These are phyloP conservation scores for Blastobotrys malaysiensis DNA, from an alignment of 1,139 yeast genomes.

Conservation along the genomic window DNA sequence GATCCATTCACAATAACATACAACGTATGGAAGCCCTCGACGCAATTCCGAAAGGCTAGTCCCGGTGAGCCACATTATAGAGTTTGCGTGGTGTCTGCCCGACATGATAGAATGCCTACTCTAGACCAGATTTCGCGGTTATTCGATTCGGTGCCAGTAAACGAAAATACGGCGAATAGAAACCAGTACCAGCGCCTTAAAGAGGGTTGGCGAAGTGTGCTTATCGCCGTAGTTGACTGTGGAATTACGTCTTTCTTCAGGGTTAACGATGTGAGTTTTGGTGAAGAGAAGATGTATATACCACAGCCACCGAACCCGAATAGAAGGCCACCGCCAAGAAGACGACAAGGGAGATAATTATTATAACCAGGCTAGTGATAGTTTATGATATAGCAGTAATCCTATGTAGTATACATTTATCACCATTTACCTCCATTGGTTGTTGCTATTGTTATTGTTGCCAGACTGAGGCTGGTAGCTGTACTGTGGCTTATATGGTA, in stretches of 20 bases:
- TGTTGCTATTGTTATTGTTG: conserved; percentile 5
- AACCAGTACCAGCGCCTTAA: conserved; percentile 34
- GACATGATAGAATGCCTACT: conserved; percentile 48
- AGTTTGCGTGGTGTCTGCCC: conserved; percentile 54
- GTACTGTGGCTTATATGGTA: conserved; percentile 1
- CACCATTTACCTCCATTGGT: neutral
- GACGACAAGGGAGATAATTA: neutral
- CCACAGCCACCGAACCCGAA: neutral
- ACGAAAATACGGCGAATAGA: conserved; percentile 20
- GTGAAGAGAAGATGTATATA: conserved; percentile 32
- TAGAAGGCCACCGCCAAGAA: neutral
- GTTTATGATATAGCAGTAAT: neutral
- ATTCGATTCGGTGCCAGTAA: conserved; percentile 30
- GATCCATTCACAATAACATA: conserved; percentile 37
- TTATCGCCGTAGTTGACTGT: conserved; percentile 63
- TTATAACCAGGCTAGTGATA: neutral
- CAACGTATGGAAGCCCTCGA: conserved; percentile 82
- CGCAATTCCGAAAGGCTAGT: conserved; percentile 57
- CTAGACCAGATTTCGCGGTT: conserved; percentile 33
- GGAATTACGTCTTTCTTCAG: conserved; percentile 67
- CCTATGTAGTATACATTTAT: neutral
- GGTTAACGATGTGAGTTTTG: conserved; percentile 56
- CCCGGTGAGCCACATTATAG: conserved; percentile 78
- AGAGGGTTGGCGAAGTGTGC: conserved; percentile 48
- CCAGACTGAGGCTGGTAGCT: neutral